Base-by-base conservation (phyloP, 2,329 filamentous ascomycete species). In the Lasiodiplodia sp. region DNA sequence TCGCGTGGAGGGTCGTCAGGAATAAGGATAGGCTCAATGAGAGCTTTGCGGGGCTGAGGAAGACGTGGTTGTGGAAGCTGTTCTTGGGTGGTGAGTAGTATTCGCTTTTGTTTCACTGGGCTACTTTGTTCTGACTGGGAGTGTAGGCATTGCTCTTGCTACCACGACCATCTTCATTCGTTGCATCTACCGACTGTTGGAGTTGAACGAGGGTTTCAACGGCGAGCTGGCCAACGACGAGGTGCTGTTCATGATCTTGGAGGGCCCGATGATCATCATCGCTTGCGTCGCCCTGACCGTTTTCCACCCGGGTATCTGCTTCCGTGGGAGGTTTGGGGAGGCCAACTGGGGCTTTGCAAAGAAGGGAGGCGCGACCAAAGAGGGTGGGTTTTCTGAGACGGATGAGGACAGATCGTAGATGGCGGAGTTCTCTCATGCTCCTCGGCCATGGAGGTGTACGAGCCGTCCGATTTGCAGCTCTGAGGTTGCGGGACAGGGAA, bases 261-360 rank as follows among this genome's bases (percentile, higher is more conserved):
- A 87, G 70, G 85, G 85, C n/a, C 81, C 81, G 4, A 87, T 87
- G 84, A 84, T 88, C 63, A 77, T 78, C 3, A 73, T 86, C 14
- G 81, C 85, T 2, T 78, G 79, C n/a, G 68, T 82, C 4, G 75
- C 73, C 0, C 74, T 87, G 69, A 87, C 83, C 1, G 70, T 79
- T 0, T 80, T 84, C 60, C 85, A 87, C 72, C 86, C 86, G 0
- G 65, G 53, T n/a, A 28, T 67, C 51, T 49, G 65, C 65, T 67
- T 67, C 44, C 23, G 55, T 7, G 65, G 65, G 23, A n/a, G 55
- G 23, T 67, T 55, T 28, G 10, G 4, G 2, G 65, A 67, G 38
- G 60, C 60, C 16, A 18, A 62, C 2, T 62, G 58, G 58, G 21
- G 37, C 47, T 47, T 28, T 10, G 25, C 8, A 51, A 62, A n/a